These are phyloP conservation scores for Gracilaria caudata DNA, from an alignment of 23 red algal genomes.

Conservation along the genomic window DNA sequence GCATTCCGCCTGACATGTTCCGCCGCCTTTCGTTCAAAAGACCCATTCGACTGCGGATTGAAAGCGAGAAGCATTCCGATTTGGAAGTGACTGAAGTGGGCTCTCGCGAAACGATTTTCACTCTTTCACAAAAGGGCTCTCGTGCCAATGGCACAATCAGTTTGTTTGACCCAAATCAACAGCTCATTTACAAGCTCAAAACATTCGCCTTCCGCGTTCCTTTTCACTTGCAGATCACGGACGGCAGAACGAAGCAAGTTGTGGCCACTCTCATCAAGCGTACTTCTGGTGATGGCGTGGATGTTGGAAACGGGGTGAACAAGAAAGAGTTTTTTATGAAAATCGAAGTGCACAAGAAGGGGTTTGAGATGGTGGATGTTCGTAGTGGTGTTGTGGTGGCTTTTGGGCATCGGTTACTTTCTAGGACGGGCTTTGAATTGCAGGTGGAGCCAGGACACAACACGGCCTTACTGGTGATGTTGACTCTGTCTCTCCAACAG, in stretches of 20 bases:
- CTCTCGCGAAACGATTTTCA: not conserved
- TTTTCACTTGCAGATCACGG: not conserved
- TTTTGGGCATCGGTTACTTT: not conserved
- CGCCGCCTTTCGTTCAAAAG: not conserved
- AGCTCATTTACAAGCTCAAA: not conserved
- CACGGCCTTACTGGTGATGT: not conserved
- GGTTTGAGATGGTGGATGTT: not conserved
- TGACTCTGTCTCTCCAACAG: not conserved
- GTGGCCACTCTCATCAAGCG: not conserved
- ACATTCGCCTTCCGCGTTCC: not conserved
- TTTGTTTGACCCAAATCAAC: not conserved
- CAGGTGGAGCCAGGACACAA: not conserved
- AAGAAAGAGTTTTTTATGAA: not conserved
- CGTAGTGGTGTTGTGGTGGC: not conserved
- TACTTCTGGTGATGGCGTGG: not conserved
- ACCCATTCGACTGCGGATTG: not conserved
- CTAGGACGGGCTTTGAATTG: not conserved
- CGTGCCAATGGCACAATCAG: not conserved
- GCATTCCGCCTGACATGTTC: slow-evolving; percentile 1
- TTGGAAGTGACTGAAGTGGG: not conserved
- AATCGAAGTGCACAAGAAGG: not conserved
- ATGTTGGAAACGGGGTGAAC: not conserved
- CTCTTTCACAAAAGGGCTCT: not conserved
- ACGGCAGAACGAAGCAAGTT: not conserved
- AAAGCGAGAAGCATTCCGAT: not conserved